These are phyloP conservation scores for Phytophthora rubi DNA, from an alignment of 352 stramenopile species.

Conservation along the genomic window DNA sequence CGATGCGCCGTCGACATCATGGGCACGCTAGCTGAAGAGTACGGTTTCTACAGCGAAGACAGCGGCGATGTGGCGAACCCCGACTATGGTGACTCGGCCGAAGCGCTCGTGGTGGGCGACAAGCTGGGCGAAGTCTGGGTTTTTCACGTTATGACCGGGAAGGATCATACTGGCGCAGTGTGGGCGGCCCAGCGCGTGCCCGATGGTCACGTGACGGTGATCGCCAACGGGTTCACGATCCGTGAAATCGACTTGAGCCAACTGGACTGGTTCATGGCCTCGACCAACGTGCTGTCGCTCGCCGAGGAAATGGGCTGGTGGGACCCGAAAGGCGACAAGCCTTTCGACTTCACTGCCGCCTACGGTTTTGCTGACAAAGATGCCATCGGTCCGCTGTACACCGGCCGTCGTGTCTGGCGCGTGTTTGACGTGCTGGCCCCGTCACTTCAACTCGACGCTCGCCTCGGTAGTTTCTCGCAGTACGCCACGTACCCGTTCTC, in stretches of 20 bases:
- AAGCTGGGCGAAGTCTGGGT: constrained; percentile 91
- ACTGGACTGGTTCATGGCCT: constrained; percentile 89
- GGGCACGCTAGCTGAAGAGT: constrained; percentile 90
- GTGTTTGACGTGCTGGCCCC: constrained; percentile 84
- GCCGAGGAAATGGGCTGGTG: constrained; percentile 89
- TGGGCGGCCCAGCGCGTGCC: constrained; percentile 94
- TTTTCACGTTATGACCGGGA: constrained; percentile 94
- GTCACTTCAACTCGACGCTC: constrained; percentile 76
- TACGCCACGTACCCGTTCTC: constrained; percentile 92
- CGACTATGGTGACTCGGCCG: constrained; percentile 73
- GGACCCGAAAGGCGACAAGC: constrained; percentile 47
- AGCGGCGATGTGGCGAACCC: constrained; percentile 67
- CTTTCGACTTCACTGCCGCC: constrained; percentile 77
- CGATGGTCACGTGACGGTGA: constrained; percentile 87
- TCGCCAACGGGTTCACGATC: constrained; percentile 95
- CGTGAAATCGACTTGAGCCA: constrained; percentile 84
- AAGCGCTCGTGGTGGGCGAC: constrained; percentile 90
- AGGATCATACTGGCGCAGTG: constrained; percentile 84
- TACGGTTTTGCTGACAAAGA: constrained; percentile 72
- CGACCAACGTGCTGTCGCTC: constrained; percentile 84
- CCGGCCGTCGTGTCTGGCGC: constrained; percentile 89
- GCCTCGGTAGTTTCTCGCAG: constrained; percentile 63
- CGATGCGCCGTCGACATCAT: constrained; percentile 90
- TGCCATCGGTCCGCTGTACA: constrained; percentile 71
- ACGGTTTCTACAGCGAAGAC: constrained; percentile 95